phyloP scores from a whole-genome alignment of 345 rosid genomes.

The Erodium maritimum region DNA sequence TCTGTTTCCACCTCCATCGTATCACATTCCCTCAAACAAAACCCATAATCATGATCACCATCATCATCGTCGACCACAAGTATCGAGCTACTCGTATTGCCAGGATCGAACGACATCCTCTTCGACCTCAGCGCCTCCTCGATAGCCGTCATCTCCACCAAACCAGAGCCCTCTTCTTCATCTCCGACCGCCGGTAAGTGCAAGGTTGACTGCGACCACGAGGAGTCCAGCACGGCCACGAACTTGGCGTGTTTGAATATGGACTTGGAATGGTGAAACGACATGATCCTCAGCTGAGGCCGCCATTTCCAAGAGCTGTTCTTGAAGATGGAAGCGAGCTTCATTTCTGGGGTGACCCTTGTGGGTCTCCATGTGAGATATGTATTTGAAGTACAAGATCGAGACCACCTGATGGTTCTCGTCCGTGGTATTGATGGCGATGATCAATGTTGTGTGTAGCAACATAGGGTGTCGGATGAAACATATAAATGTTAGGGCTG shows the following conservation, averaged over 20 bases:
- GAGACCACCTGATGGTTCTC: no score
- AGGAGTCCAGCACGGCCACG: background rate
- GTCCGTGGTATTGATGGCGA: background rate
- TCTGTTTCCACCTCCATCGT: slow-evolving; percentile 17
- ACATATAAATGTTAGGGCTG: background rate
- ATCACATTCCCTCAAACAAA: slow-evolving; percentile 11
- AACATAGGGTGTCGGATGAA: no score
- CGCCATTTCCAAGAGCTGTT: background rate
- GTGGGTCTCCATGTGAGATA: no score
- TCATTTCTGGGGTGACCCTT: no score
- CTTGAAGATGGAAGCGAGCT: background rate
- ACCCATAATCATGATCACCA: slow-evolving; percentile 6
- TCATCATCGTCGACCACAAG: background rate
- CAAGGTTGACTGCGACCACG: background rate
- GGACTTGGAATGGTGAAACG: background rate
- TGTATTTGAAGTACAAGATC: background rate
- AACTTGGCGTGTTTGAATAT: background rate
- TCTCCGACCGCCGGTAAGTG: background rate
- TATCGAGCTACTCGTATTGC: slow-evolving; percentile 13
- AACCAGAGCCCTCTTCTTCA: background rate
- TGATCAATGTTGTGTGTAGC: background rate
- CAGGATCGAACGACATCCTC: slow-evolving; percentile 24
- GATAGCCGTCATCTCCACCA: slow-evolving; percentile 6
- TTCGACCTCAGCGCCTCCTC: slow-evolving; percentile 20
- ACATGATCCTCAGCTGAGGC: background rate